Conservation (phyloP, 2,329 filamentous ascomycete genomes). For the Nannizziopsis barbatae region DNA sequence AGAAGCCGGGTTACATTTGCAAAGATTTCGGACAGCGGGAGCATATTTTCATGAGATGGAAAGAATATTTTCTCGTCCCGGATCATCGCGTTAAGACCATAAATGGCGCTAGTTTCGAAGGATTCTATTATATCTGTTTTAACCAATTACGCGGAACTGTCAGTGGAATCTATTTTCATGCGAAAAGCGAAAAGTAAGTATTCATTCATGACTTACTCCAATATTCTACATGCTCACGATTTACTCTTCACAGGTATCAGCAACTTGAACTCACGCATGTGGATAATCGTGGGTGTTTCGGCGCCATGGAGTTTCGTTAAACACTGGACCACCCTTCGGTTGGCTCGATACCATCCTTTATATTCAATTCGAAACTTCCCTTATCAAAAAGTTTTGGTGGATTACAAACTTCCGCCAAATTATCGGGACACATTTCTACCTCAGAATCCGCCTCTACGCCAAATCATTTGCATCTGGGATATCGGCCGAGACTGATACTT, state of each 20-base stretch:
- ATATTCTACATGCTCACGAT: background rate
- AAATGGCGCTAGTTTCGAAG: slow-evolving; percentile 89
- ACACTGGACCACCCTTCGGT: background rate
- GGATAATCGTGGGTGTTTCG: slow-evolving; percentile 69
- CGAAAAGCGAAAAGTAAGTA: slow-evolving; percentile 89
- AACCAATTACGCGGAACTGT: slow-evolving; percentile 80
- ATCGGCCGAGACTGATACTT: no score
- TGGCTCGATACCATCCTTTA: background rate
- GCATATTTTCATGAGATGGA: slow-evolving; percentile 98
- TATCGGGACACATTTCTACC: no score
- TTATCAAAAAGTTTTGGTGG: no score
- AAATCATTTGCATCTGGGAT: no score
- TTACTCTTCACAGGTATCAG: slow-evolving; percentile 57
- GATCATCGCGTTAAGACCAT: slow-evolving; percentile 88
- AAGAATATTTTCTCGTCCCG: slow-evolving; percentile 93
- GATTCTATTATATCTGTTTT: slow-evolving; percentile 99
- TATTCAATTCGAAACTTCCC: no score
- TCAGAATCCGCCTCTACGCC: no score
- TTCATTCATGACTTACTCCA: background rate
- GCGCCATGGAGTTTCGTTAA: slow-evolving; percentile 77
- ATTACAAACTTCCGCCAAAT: no score
- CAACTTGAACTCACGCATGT: slow-evolving; percentile 86
- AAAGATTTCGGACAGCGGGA: slow-evolving; percentile 67
- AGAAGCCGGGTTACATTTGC: slow-evolving; percentile 47
- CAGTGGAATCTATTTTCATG: slow-evolving; percentile 93